A percentile compares a stretch with the other conserved stretches of the same genome.
These are phyloP conservation scores for Singerocomus rubriflavus DNA, from an alignment of 1,284 basidiomycete species.

Conservation along the genomic window DNA sequence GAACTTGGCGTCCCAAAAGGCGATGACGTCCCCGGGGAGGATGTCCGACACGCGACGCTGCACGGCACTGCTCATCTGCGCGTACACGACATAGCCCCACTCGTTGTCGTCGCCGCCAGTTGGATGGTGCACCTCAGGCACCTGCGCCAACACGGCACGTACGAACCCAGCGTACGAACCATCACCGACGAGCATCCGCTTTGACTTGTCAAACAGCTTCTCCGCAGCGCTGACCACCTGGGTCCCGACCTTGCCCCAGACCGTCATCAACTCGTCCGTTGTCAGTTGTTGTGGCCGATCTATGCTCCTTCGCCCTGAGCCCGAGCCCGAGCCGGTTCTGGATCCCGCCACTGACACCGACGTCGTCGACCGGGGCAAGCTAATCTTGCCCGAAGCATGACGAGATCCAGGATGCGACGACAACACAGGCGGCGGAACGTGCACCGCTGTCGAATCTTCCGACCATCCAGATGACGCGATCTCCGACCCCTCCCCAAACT, in stretches of 20 bases:
- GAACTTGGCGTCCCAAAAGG: constrained; percentile 74
- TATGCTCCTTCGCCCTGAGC: constrained; percentile 8
- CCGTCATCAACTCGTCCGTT: constrained; percentile 62
- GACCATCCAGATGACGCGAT: constrained; percentile 40
- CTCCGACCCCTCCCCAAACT: constrained; percentile 27
- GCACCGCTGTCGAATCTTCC: constrained; percentile 44
- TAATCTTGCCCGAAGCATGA: background rate
- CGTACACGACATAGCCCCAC: constrained; percentile 75
- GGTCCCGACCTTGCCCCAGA: constrained; percentile 74
- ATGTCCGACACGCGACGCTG: constrained; percentile 76
- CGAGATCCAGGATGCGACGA: background rate
- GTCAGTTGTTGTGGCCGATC: constrained; percentile 39
- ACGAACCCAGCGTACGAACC: constrained; percentile 82
- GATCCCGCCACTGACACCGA: background rate
- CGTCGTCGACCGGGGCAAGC: background rate
- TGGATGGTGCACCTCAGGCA: constrained; percentile 41
- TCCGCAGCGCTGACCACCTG: constrained; percentile 70
- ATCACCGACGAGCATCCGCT: constrained; percentile 74
- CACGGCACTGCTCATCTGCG: constrained; percentile 65
- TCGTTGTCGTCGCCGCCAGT: constrained; percentile 28
- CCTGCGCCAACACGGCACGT: constrained; percentile 56
- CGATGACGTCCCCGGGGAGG: constrained; percentile 81
- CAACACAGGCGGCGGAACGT: constrained; percentile 14
- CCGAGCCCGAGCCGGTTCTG: constrained; percentile 1
- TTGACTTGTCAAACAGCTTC: constrained; percentile 68